Conservation (phyloP, 2,329 filamentous ascomycete species). For the Clarireedia homoeocarpa region DNA sequence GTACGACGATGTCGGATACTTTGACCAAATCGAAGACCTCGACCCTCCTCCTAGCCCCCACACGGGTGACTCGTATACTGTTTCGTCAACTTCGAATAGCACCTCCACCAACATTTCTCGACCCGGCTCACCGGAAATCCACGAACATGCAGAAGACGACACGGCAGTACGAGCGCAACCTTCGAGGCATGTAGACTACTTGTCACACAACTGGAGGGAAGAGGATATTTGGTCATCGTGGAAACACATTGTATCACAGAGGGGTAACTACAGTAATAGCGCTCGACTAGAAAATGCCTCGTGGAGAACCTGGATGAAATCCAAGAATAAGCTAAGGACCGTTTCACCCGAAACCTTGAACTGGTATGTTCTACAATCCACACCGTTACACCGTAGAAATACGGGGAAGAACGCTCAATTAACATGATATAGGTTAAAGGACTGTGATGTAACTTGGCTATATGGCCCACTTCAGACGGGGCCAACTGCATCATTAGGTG, state of each 20-base stretch:
- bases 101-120: constrained; percentile 43
- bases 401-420: constrained; percentile 30
- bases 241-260: constrained; percentile 74
- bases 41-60: constrained; percentile 43
- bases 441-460: constrained; percentile 33
- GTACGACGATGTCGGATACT: constrained; percentile 28
- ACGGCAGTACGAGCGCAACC: constrained; percentile 36
- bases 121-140: constrained; percentile 16
- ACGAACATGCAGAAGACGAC: constrained; percentile 40
- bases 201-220: constrained; percentile 89
- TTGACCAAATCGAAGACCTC: constrained; percentile 32
- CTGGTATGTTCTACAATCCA: constrained; percentile 39
- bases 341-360: constrained; percentile 86
- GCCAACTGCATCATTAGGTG: constrained; percentile 39
- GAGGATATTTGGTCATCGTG: constrained; percentile 97
- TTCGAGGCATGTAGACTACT: constrained; percentile 81
- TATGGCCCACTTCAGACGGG: constrained; percentile 84
- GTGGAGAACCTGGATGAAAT: constrained; percentile 93
- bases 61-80: constrained; percentile 46
- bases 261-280: constrained; percentile 61
- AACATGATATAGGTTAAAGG: constrained; percentile 31
- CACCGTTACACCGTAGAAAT: not conserved
- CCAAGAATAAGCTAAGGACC: constrained; percentile 77
- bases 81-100: constrained; percentile 55
- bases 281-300: constrained; percentile 82